Conservation (phyloP, 1,139 yeast species). For the Yamadazyma triangularis region DNA sequence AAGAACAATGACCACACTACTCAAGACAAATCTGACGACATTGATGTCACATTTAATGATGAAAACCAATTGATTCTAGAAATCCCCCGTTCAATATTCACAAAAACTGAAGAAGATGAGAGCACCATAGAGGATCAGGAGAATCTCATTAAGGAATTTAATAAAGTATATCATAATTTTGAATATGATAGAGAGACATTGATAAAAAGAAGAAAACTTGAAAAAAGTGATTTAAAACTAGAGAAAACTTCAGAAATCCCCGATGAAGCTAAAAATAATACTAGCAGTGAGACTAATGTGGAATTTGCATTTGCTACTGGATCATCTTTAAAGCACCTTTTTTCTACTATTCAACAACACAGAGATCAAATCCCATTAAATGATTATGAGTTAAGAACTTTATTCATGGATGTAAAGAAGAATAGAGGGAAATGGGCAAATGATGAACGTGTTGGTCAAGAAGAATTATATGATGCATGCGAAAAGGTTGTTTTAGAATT, state of each 20-base stretch:
- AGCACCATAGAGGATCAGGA: conserved; percentile 31
- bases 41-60: conserved; percentile 16
- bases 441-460: conserved; percentile 93
- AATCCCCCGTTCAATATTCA: conserved; percentile 25
- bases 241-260: conserved; percentile 27
- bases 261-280: not conserved
- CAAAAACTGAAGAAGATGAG: conserved; percentile 5
- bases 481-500: conserved; percentile 90
- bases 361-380: conserved; percentile 71
- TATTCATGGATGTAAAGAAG: conserved; percentile 88
- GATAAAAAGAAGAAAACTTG: conserved; percentile 70
- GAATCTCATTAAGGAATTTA: conserved; percentile 36
- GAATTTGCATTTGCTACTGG: conserved; percentile 38
- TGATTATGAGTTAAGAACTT: conserved; percentile 80
- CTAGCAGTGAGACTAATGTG: conserved; percentile 29
- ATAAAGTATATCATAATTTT: conserved; percentile 73
- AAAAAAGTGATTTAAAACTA: conserved; percentile 71
- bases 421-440: conserved; percentile 97
- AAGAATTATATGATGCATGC: conserved; percentile 94
- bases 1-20: conserved; percentile 8
- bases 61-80: conserved; percentile 26
- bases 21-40: conserved; percentile 4
- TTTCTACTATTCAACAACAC: conserved; percentile 72
- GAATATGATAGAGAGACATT: conserved; percentile 81
- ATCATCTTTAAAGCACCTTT: conserved; percentile 77